Conservation (phyloP, 192 early-diverging fungal genomes). For the Entomortierella parvispora region DNA sequence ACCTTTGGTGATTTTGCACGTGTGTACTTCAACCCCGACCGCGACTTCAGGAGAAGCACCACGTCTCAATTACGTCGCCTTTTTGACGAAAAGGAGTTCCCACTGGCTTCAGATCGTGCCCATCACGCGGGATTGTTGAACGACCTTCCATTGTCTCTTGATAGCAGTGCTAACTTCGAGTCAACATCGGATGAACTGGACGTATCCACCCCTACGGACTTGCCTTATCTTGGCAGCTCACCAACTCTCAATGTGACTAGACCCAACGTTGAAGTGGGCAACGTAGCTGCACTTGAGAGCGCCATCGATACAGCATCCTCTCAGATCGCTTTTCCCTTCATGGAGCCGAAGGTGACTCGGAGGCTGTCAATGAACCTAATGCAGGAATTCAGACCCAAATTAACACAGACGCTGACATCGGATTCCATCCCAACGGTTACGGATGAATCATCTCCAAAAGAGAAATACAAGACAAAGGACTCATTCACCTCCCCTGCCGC, state of each 20-base stretch:
- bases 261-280: constrained; percentile 45
- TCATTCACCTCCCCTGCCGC: neutral
- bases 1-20: constrained; percentile 84
- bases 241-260: constrained; percentile 46
- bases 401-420: constrained; percentile 24
- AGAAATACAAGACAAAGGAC: constrained; percentile 18
- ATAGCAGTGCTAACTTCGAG: constrained; percentile 21
- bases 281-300: constrained; percentile 45
- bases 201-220: constrained; percentile 28
- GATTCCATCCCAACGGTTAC: constrained; percentile 38
- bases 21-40: constrained; percentile 84
- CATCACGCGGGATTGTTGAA: constrained; percentile 54
- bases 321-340: constrained; percentile 52
- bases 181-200: constrained; percentile 14
- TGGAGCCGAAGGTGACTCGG: constrained; percentile 57
- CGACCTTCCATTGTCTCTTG: constrained; percentile 61
- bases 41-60: constrained; percentile 75
- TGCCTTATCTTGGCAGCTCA: constrained; percentile 60
- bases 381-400: constrained; percentile 51
- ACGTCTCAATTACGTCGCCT: constrained; percentile 70
- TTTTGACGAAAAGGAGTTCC: constrained; percentile 65
- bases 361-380: constrained; percentile 65
- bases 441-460: constrained; percentile 21
- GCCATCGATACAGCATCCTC: constrained; percentile 49
- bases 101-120: constrained; percentile 48